Conservation (phyloP, 331 rosid genomes). For the Pyrus hybrid region DNA sequence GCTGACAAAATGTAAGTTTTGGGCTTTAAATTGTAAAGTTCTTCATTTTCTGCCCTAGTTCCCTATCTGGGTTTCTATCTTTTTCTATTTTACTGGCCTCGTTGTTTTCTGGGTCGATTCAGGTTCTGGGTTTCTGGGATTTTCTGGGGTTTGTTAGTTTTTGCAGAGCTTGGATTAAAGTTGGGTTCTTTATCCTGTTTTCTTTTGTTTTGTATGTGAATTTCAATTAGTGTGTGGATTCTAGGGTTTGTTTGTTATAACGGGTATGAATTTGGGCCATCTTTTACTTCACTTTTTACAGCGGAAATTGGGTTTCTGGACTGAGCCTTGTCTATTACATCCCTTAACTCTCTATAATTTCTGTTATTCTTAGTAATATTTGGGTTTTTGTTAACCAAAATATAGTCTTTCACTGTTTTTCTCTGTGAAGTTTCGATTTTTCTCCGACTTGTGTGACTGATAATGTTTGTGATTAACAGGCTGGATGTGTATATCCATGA, state of each 20-base stretch:
- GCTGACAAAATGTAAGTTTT: slow-evolving; percentile 93
- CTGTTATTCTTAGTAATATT: not conserved
- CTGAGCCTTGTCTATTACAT: not conserved
- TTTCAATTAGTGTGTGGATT: not conserved
- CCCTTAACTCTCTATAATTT: not conserved
- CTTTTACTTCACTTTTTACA: slow-evolving; percentile 9
- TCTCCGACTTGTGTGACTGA: slow-evolving; percentile 7
- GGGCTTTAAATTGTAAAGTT: not conserved
- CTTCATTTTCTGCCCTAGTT: not conserved
- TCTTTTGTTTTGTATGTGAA: not conserved
- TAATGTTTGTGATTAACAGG: slow-evolving; percentile 34
- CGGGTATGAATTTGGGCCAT: slow-evolving; percentile 8
- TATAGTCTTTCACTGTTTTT: not conserved
- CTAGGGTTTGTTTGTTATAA: slow-evolving; percentile 38
- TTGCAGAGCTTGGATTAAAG: slow-evolving; percentile 14
- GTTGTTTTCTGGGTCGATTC: slow-evolving; percentile 19
- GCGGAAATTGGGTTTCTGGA: slow-evolving; percentile 24
- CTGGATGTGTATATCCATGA: slow-evolving; percentile 97
- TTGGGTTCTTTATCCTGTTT: slow-evolving; percentile 3
- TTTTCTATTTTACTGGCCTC: not conserved
- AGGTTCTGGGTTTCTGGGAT: slow-evolving; percentile 21
- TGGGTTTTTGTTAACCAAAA: not conserved
- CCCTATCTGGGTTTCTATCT: slow-evolving; percentile 20
- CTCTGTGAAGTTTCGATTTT: slow-evolving; percentile 11
- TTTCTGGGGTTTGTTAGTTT: slow-evolving; percentile 10